A percentile compares a stretch with the other conserved stretches of the same genome.
phyloP scores from a whole-genome alignment of 306 rosid species.

The Medicago lupulina region DNA sequence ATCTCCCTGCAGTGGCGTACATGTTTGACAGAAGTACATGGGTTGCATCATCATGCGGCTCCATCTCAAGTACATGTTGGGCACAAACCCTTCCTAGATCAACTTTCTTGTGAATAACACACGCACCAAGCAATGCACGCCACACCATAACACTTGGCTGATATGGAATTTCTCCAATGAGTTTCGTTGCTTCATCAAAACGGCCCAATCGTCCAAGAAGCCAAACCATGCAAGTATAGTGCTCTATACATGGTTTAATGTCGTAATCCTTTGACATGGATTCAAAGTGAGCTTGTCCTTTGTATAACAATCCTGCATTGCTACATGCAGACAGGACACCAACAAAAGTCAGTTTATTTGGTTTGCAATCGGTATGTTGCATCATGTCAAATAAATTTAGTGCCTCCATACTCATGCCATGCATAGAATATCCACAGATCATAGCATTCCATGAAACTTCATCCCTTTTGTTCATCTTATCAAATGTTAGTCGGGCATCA shows the following conservation, averaged over 20 bases:
- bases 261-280: conserved; percentile 1
- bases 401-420: conserved; percentile 12
- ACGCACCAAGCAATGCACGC: conserved; percentile 15
- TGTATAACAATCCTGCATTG: conserved; percentile 5
- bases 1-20: conserved; percentile 20
- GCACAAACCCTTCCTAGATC: conserved; percentile 22
- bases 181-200: conserved; percentile 16
- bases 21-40: conserved; percentile 25
- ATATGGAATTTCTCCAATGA: conserved; percentile 20
- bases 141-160: conserved; percentile 18
- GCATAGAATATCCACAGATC: conserved; percentile 24
- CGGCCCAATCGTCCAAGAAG: conserved; percentile 14
- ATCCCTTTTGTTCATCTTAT: conserved; percentile 18
- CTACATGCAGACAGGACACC: conserved; percentile 16
- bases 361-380: conserved; percentile 7
- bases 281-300: conserved; percentile 10
- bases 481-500: conserved; percentile 1
- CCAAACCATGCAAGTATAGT: conserved; percentile 28
- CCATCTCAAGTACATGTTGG: conserved; percentile 19
- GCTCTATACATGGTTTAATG: conserved; percentile 20
- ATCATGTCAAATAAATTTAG: conserved; percentile 12
- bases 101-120: conserved; percentile 12
- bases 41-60: conserved; percentile 15
- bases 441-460: conserved; percentile 23
- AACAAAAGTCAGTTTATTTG: conserved; percentile 16